Evolutionary conservation across 2,329 filamentous ascomycete genomes (phyloP).

Genomic region (Penicillium verrucosum): DNA sequence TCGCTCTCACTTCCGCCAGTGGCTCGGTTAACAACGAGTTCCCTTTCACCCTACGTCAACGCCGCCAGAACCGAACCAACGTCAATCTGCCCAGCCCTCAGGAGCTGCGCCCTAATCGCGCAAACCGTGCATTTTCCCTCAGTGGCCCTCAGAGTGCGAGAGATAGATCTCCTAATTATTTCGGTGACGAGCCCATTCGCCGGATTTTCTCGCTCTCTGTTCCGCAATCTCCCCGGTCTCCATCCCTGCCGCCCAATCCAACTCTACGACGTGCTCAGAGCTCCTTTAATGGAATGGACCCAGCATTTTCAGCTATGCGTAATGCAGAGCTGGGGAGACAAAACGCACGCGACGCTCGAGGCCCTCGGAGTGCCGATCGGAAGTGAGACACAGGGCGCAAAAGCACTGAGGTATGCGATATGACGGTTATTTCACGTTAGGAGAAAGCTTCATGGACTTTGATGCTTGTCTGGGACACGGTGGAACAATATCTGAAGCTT

Average conservation of each 20-base stretch:
- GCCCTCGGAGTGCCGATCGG: background rate
- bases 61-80: constrained; percentile 2
- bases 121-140: background rate
- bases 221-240: background rate
- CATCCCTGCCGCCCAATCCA: background rate
- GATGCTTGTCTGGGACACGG: background rate
- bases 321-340: background rate
- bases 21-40: constrained; percentile 6
- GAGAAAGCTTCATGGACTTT: background rate
- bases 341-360: background rate
- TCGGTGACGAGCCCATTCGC: background rate
- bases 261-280: constrained; percentile 2
- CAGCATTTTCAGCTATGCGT: background rate
- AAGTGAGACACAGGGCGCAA: background rate
- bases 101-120: background rate
- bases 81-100: background rate
- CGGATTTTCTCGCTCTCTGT: background rate
- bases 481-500: background rate
- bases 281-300: constrained; percentile 10
- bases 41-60: background rate
- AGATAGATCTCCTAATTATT: constrained; percentile 1
- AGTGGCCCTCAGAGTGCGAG: background rate
- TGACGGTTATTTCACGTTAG: background rate
- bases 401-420: background rate
- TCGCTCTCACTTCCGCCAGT: constrained; percentile 11